Conservation (phyloP, 495 filamentous ascomycete species). For the Cryomyces antarcticus region DNA sequence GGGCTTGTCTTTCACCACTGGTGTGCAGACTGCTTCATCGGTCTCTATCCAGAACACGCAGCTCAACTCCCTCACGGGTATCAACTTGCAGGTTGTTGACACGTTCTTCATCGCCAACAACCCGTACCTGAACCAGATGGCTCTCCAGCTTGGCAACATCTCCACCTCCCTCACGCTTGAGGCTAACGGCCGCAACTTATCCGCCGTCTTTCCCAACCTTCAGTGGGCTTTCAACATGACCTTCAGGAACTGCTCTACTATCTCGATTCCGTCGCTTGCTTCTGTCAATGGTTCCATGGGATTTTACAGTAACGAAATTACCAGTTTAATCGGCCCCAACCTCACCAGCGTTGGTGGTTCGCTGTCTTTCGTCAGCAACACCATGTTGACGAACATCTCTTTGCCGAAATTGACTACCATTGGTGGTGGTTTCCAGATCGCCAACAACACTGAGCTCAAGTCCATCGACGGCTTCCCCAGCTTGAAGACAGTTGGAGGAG, state of each 20-base stretch:
- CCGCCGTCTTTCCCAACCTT: constrained; percentile 53
- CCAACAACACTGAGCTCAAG: constrained; percentile 62
- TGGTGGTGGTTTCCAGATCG: constrained; percentile 59
- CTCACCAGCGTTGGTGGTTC: constrained; percentile 48
- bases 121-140: constrained; percentile 15
- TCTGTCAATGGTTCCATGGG: constrained; percentile 59
- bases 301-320: constrained; percentile 64
- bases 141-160: constrained; percentile 46
- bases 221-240: constrained; percentile 64
- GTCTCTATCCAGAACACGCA: constrained; percentile 69
- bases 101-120: constrained; percentile 21
- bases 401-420: constrained; percentile 45
- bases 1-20: constrained; percentile 38
- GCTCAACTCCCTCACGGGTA: constrained; percentile 51
- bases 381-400: constrained; percentile 51
- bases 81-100: constrained; percentile 54
- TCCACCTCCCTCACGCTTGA: constrained; percentile 41
- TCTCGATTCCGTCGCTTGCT: constrained; percentile 58
- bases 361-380: constrained; percentile 64
- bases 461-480: constrained; percentile 42
- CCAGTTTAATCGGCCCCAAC: constrained; percentile 49
- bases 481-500: constrained; percentile 54
- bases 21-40: constrained; percentile 30
- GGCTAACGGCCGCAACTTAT: constrained; percentile 35
- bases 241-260: constrained; percentile 58